Evolutionary conservation across 441 rosid species (phyloP), one percentile per base, ranked within the genome.

Genomic region (Euphorbia celastroides): DNA sequence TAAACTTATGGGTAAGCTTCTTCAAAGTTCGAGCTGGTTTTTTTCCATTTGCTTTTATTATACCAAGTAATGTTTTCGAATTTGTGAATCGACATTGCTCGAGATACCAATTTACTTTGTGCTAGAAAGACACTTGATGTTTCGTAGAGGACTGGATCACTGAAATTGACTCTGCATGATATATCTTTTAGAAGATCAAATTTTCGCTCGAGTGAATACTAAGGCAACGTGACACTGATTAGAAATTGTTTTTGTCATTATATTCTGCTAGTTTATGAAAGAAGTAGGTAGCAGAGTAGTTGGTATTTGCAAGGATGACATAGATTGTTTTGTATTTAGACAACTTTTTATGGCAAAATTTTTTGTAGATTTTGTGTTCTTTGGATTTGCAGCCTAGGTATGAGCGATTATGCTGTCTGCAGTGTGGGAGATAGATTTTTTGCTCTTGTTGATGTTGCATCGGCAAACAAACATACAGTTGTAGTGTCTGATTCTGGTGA

Each of bases 381-480:
- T n/a, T n/a, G n/a, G n/a, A n/a, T n/a, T n/a, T n/a, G n/a, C n/a
- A n/a, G n/a, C n/a, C n/a, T n/a, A n/a, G n/a, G n/a, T n/a, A n/a
- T n/a, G n/a, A n/a, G n/a, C n/a, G n/a, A n/a, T n/a, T n/a, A n/a
- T n/a, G n/a, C n/a, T n/a, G n/a, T n/a, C n/a, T n/a, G n/a, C n/a
- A n/a, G n/a, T n/a, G n/a, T n/a, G n/a, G n/a, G n/a, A n/a, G n/a
- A n/a, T n/a, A n/a, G n/a, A n/a, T n/a, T n/a, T n/a, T n/a, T n/a
- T n/a, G n/a, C n/a, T n/a, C n/a, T 92, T 72, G 82, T 92, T 77
- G 88, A 90, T 78, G 98, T 94, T 77, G 91, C 98, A 63, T 98
- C 98, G 7, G 97, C 98, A 71, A 94, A 94, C 76, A 94, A 94
- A 67, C 99, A 94, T 75, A 88, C 94, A 14, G 97, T 94, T 59